Evolutionary conservation across 495 filamentous ascomycete genomes (phyloP), one percentile per base, ranked within the genome.

Genomic region (Aspergillus asperescens): DNA sequence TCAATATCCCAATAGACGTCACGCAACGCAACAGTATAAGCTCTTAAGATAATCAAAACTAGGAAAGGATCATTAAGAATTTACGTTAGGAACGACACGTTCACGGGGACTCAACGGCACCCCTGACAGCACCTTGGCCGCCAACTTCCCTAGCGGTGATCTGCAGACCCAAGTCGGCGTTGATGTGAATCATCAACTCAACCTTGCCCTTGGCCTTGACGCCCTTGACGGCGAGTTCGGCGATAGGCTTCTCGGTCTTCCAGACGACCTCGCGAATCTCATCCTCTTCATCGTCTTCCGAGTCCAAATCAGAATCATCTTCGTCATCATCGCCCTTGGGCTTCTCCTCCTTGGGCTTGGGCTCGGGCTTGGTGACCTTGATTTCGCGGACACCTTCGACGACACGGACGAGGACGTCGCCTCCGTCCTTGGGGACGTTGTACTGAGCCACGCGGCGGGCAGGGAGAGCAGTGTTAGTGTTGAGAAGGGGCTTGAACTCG

Each of bases 231-330:
- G 84, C 86, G 9, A 88, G 87, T 75, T 98, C 93, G 40, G 90
- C 91, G 42, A 98, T 81, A 44, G 88, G 77, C 52, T 76, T 83
- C 51, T 87, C 87, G 25, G 90, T 81, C 75, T 92, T 94, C 87
- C 90, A 95, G n/a, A 92, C 79, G 75, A 90, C 87, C 71, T 93
- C 88, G 53, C 89, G 78, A 59, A 81, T 78, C 70, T 96, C 93
- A 44, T 88, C 86, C 43, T 96, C 90, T 29, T 90, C 86, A n/a
- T 77, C 78, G 1, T 80, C 76, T 27, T 79, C 76, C 16, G 76
- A 77, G 52, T 84, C 80, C 20, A 78, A 80, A 41, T 84, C 81
- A 31, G 85, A 85, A 47, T 84, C 79, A 12, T 81, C 81, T 15
- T 88, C 82, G 2, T 82, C 77, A 8, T 81, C 82, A 10, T 81